These are phyloP conservation scores for Nemania bipapillata DNA, from an alignment of 2,329 filamentous ascomycete genomes.

Conservation along the genomic window DNA sequence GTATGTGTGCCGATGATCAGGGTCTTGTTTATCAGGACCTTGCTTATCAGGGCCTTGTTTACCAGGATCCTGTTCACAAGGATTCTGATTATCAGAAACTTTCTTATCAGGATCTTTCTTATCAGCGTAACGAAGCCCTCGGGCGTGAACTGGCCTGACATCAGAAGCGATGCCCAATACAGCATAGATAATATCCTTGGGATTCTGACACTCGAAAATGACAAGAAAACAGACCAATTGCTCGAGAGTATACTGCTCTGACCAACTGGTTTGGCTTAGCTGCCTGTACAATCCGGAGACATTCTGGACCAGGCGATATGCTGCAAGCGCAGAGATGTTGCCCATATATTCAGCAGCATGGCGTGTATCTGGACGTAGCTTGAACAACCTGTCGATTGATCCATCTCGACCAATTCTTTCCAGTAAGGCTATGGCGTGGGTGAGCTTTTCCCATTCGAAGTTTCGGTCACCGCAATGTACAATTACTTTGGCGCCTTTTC, in stretches of 20 bases:
- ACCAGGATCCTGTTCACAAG: no score
- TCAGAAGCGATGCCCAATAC: conserved; percentile 27
- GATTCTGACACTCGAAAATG: conserved; percentile 25
- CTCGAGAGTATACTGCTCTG: conserved; percentile 5
- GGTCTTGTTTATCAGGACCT: no score
- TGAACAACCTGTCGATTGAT: conserved; percentile 4
- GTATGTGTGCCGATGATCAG: no score
- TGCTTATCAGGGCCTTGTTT: no score
- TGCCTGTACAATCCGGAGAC: conserved; percentile 2
- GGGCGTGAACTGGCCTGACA: neutral
- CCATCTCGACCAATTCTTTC: conserved; percentile 26
- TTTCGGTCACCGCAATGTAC: conserved; percentile 20
- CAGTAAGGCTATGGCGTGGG: conserved; percentile 14
- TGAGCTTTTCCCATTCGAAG: conserved; percentile 3
- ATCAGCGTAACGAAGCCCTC: no score
- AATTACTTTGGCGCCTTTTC: conserved; percentile 4
- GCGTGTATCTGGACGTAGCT: neutral
- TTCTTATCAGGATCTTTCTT: no score
- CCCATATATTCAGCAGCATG: conserved; percentile 10
- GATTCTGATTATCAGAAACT: no score
- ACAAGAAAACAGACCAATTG: conserved; percentile 27
- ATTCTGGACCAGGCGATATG: conserved; percentile 17
- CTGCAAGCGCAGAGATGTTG: conserved; percentile 24
- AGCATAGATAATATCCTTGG: conserved; percentile 26
- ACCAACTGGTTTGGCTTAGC: neutral